These are phyloP conservation scores for Fusarium poae DNA, from an alignment of 2,329 filamentous ascomycete species.

Conservation along the genomic window DNA sequence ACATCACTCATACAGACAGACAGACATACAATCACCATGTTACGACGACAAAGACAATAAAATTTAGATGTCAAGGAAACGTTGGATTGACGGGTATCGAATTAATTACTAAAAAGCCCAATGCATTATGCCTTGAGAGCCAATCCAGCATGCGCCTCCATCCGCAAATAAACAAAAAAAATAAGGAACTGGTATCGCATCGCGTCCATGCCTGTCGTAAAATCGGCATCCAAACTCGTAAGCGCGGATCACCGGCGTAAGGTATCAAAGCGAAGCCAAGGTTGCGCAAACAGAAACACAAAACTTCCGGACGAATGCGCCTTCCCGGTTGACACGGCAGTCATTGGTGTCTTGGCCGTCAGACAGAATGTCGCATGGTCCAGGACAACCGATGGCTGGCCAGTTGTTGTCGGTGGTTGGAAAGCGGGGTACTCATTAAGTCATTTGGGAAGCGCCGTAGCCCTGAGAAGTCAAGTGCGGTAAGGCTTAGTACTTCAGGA, in stretches of 20 bases:
- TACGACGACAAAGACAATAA: neutral
- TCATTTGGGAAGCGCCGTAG: constrained; percentile 23
- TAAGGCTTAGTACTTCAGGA: constrained; percentile 80
- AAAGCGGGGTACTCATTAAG: constrained; percentile 37
- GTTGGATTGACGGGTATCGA: constrained; percentile 51
- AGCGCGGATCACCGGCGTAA: constrained; percentile 35
- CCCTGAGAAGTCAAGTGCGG: constrained; percentile 28
- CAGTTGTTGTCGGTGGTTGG: constrained; percentile 22
- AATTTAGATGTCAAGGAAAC: constrained; percentile 27
- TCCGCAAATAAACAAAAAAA: constrained; percentile 39
- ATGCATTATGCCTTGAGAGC: constrained; percentile 44
- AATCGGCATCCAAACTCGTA: constrained; percentile 36
- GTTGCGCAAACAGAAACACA: constrained; percentile 32
- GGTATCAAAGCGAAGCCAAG: constrained; percentile 37
- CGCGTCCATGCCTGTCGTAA: constrained; percentile 39
- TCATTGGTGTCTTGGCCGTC: constrained; percentile 39
- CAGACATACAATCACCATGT: neutral
- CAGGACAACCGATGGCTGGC: constrained; percentile 27
- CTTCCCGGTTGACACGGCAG: constrained; percentile 37
- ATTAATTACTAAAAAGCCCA: constrained; percentile 50
- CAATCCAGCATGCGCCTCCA: constrained; percentile 46
- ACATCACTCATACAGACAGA: neutral
- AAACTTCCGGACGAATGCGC: constrained; percentile 11
- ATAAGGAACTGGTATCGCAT: constrained; percentile 16
- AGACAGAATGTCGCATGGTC: constrained; percentile 29